Conservation (phyloP, 75 land plant species). For the Cunninghamia lanceolata region DNA sequence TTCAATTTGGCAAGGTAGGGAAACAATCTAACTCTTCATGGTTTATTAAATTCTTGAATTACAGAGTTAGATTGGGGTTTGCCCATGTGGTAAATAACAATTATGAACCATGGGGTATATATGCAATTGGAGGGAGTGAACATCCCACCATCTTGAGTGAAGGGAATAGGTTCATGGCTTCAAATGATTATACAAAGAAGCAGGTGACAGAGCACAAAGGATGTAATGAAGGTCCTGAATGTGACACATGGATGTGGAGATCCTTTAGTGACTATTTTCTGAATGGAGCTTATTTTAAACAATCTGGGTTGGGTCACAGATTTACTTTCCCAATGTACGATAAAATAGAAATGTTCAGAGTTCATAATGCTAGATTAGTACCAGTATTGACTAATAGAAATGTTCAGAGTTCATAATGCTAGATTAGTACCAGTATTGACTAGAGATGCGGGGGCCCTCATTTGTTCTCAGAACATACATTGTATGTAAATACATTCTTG, state of each 20-base stretch:
- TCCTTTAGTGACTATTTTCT: slow-evolving; percentile 34
- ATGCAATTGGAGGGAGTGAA: slow-evolving; percentile 76
- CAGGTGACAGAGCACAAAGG: slow-evolving; percentile 52
- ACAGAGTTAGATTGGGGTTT: slow-evolving; percentile 55
- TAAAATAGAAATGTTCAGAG: not conserved
- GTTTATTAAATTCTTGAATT: not conserved
- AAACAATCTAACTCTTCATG: not conserved
- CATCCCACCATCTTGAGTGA: slow-evolving; percentile 55
- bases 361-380: not conserved
- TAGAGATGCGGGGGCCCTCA: not conserved
- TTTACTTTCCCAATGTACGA: not conserved
- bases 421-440: not conserved
- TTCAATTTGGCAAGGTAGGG: not conserved
- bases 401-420: not conserved
- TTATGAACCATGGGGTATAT: slow-evolving; percentile 57
- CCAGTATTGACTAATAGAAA: not conserved
- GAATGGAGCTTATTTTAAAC: slow-evolving; percentile 48
- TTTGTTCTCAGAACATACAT: not conserved
- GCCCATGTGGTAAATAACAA: slow-evolving; percentile 65
- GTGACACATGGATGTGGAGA: slow-evolving; percentile 16
- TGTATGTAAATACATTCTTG: not conserved
- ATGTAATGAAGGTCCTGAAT: slow-evolving; percentile 3
- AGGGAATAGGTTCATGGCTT: slow-evolving; percentile 55
- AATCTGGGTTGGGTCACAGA: slow-evolving; percentile 11
- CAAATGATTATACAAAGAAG: slow-evolving; percentile 13